Evolutionary conservation across 2,329 filamentous ascomycete species (phyloP), one percentile per base, ranked within the genome.

Genomic region (Ceratocystis harringtonii): DNA sequence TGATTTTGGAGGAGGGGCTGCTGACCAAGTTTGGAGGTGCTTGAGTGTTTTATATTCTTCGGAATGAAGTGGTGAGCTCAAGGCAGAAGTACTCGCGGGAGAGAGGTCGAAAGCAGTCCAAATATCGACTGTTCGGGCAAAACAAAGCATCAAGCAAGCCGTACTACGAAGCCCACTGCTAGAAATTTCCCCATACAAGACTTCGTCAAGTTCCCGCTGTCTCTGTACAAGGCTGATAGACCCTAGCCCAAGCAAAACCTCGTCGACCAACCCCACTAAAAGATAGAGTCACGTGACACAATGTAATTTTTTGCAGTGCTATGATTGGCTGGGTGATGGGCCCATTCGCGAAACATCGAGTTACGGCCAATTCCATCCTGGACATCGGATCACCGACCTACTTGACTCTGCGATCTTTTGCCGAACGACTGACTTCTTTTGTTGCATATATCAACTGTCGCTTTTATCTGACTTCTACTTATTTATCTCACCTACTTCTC

Each of bases 331-430:
- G 62, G 43, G 17, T 43, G 12, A 10, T 5, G 17, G 60, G 22
- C 28, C 60, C 19, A 62, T 44, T 28, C 22, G 36, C 60, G 36
- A 44, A 30, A 28, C 25, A 43, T 61, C 50, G 28, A 48, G 19
- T 15, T 66, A 36, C 19, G 55, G 55, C 55, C 55, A 30, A 36
- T 58, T 32, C 55, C 55, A 36, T 52, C 30, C 65, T 60, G 62
- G 30, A 65, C 65, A 67, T 57, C 65, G 52, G 62, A 64, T 60
- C 55, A 66, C 52, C 19, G n/a, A 19, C 60, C 36, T 15, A 41
- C 12, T 50, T 43, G 44, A 62, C 55, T 62, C 44, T 55, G 32
- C 58, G 44, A 61, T 62, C 58, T 32, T 55, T 57, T 60, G 55
- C 55, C 55, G 55, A 36, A 58, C 48, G 48, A 52, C 32, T 58